These are phyloP conservation scores for Kwoniella shandongensis DNA, from an alignment of 768 basidiomycete species.

Conservation along the genomic window DNA sequence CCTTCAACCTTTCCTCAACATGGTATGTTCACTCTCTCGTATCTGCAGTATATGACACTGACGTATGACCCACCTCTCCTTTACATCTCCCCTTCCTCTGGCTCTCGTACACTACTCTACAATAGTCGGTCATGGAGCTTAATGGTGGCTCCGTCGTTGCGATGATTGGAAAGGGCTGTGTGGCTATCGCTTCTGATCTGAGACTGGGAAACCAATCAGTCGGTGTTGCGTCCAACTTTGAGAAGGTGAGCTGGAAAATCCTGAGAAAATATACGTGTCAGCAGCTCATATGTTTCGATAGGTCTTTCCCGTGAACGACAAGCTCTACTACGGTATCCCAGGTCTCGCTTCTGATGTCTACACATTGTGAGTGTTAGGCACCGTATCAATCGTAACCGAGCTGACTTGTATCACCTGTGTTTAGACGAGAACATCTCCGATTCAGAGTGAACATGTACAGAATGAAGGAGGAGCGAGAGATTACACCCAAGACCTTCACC, in stretches of 20 bases:
- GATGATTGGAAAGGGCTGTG: conserved; percentile 98
- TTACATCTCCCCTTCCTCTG: background rate
- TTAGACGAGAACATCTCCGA: conserved; percentile 82
- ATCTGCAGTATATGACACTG: background rate
- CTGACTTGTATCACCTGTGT: background rate
- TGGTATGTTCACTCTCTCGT: conserved; percentile 30
- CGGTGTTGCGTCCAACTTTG: conserved; percentile 85
- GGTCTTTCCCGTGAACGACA: conserved; percentile 93
- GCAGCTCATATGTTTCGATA: conserved; percentile 52
- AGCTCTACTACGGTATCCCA: conserved; percentile 84
- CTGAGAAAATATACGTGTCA: too few species aligned
- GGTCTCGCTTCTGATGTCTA: conserved; percentile 91
- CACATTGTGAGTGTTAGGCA: conserved; percentile 66
- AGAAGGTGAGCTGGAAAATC: conserved; percentile 81
- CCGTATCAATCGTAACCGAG: background rate
- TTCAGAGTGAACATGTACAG: conserved; percentile 98
- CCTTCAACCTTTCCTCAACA: conserved; percentile 11
- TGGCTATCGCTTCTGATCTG: conserved; percentile 94
- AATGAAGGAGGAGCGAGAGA: conserved; percentile 97
- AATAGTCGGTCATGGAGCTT: conserved; percentile 63
- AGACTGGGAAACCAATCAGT: conserved; percentile 84
- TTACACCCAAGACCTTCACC: conserved; percentile 92
- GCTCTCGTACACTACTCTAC: background rate
- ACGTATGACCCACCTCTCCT: background rate
- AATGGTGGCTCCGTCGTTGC: conserved; percentile 99